Conservation (phyloP, 176 grass and related monocot genomes). For the Tuctoria greenei region DNA sequence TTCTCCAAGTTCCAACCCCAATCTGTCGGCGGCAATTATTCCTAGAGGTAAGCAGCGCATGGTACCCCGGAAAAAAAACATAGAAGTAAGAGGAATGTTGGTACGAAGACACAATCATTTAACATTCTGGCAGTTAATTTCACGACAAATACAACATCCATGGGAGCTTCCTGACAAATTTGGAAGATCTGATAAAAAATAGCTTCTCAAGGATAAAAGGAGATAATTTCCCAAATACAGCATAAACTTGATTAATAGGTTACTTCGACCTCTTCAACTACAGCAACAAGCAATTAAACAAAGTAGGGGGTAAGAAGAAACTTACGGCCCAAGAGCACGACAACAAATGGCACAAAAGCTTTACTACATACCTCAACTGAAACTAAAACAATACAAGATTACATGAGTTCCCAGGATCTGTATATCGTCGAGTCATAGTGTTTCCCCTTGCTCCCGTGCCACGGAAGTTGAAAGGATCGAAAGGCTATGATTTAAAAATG, state of each 20-base stretch:
- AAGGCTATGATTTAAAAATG: conserved; percentile 92
- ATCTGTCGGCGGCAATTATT: background rate
- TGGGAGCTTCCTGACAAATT: background rate
- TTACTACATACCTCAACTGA: background rate
- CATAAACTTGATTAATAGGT: background rate
- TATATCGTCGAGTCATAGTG: conserved; percentile 39
- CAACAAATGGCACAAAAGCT: conserved; percentile 4
- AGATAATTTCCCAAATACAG: background rate
- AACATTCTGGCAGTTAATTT: background rate
- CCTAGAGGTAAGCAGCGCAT: background rate
- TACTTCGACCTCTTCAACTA: background rate
- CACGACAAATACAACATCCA: background rate
- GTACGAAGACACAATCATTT: background rate
- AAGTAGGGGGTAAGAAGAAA: background rate
- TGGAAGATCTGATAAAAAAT: background rate
- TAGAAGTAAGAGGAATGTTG: background rate
- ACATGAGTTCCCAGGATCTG: background rate
- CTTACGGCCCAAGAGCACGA: background rate
- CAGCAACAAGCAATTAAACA: background rate
- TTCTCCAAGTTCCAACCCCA: background rate
- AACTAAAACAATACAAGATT: background rate
- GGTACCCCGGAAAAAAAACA: background rate
- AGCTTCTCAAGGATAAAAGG: background rate
- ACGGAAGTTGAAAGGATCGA: conserved; percentile 93
- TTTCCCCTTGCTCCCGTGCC: conserved; percentile 73